Evolutionary conservation across 257 asterid genomes (phyloP).

Genomic region (Solanum pimpinellifolium): DNA sequence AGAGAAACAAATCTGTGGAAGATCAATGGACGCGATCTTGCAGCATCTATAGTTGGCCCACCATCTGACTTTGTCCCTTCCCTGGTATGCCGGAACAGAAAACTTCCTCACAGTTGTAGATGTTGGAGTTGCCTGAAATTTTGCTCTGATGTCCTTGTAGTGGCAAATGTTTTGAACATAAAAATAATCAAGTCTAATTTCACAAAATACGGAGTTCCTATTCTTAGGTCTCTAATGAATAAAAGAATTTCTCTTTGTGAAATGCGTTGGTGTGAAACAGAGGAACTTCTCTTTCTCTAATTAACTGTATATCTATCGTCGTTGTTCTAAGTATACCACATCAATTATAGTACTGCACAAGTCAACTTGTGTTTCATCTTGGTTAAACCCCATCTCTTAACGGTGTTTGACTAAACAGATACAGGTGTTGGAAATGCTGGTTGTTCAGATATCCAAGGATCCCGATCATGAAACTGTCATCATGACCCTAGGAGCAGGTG

Average conservation of each 20-base stretch:
- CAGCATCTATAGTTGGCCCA: slow-evolving; percentile 13
- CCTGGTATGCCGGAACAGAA: slow-evolving; percentile 13
- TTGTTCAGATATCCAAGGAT: slow-evolving; percentile 5
- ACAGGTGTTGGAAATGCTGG: slow-evolving; percentile 17
- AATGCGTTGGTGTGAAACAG: background rate
- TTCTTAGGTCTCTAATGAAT: background rate
- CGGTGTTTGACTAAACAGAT: slow-evolving; percentile 1
- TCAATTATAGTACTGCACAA: background rate
- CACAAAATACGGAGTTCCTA: background rate
- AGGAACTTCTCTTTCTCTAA: background rate
- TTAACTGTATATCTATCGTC: background rate
- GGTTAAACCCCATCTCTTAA: background rate
- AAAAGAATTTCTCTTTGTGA: background rate
- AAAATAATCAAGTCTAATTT: background rate
- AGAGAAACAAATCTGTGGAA: slow-evolving; percentile 19
- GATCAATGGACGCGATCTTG: slow-evolving; percentile 19
- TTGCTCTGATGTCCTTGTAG: background rate
- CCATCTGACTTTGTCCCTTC: slow-evolving; percentile 17
- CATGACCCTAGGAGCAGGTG: slow-evolving; percentile 31
- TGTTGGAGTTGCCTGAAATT: background rate
- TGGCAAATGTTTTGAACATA: background rate
- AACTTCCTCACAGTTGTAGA: background rate
- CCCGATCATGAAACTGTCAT: slow-evolving; percentile 10
- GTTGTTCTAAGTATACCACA: background rate
- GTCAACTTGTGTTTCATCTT: background rate